Base-by-base conservation (phyloP, 192 early-diverging fungal species). In the Backusella westeae region DNA sequence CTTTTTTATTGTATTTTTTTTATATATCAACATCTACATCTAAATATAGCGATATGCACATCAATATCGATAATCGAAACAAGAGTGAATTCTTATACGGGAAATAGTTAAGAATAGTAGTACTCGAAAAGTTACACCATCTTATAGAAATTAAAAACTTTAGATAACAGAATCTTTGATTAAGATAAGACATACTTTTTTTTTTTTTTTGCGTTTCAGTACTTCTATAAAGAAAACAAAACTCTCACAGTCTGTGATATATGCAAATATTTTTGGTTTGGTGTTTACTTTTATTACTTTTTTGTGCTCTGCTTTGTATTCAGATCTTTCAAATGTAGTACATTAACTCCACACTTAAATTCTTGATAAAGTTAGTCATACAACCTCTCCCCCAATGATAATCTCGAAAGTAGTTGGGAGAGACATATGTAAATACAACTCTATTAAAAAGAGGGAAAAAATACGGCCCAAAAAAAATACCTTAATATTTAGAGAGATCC, bases 291-390 rank as follows among this genome's bases (percentile, higher is more conserved):
- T 9, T 21, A 56, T 56, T 56, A 9, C n/a, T 9, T 56, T 32
- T 56, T 56, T 56, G 53, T 56, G n/a, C 21, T 56, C n/a, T 56
- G n/a, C 8, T 23, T 8, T 56, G n/a, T 56, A 21, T 6, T 1
- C n/a, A 56, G 0, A 56, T 56, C 19, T 21, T 21, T 26, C n/a
- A 56, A 56, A 21, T 21, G 53, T 56, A 56, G 53, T 21, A 56
- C 53, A 56, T 56, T 3, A 21, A 26, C 53, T 56, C 53, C 53
- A 56, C n/a, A 21, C 21, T 56, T 56, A 56, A 56, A 56, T 56
- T 56, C 53, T 56, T 56, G 53, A 56, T 56, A 21, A 56, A 56
- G 53, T 56, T 56, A 56, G 53, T 56, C 53, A 56, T 56, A 56
- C 53, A 56, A 56, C 21, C 42, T 21, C 53, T 56, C 53, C 19